A percentile compares a stretch with the other conserved stretches of the same genome.
Evolutionary conservation across 192 early-diverging fungal species (phyloP).

Genomic region (Coemansia sp.): DNA sequence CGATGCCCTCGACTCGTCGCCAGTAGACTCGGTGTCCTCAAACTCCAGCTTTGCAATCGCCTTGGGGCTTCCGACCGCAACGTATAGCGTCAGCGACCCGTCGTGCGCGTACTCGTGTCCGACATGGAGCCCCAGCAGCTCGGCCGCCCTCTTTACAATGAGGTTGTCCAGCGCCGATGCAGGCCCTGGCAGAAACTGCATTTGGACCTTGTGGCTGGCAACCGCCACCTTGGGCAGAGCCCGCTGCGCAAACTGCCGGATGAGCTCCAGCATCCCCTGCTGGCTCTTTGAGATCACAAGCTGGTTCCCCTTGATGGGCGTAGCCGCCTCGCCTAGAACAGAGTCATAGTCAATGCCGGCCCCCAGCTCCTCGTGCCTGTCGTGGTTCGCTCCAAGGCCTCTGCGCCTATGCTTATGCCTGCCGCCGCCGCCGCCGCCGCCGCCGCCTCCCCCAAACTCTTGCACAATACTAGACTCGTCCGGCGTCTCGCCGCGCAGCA

Average conservation of each 20-base stretch:
- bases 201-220: slow-evolving; percentile 40
- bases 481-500: slow-evolving; percentile 38
- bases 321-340: slow-evolving; percentile 40
- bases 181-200: slow-evolving; percentile 45
- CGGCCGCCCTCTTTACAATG: slow-evolving; percentile 38
- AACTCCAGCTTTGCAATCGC: slow-evolving; percentile 54
- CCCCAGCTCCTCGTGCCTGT: slow-evolving; percentile 14
- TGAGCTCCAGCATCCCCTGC: slow-evolving; percentile 35
- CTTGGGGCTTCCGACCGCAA: slow-evolving; percentile 40
- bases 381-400: not conserved
- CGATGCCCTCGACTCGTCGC: slow-evolving; percentile 17
- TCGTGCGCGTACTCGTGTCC: slow-evolving; percentile 52
- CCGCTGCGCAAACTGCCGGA: slow-evolving; percentile 47
- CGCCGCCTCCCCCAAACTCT: not conserved
- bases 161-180: slow-evolving; percentile 43
- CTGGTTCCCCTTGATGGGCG: slow-evolving; percentile 38
- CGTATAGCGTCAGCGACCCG: slow-evolving; percentile 46
- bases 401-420: not conserved
- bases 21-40: slow-evolving; percentile 35
- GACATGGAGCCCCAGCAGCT: slow-evolving; percentile 42
- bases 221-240: slow-evolving; percentile 43
- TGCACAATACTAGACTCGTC: slow-evolving; percentile 25
- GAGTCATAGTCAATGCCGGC: slow-evolving; percentile 21
- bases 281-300: slow-evolving; percentile 50
- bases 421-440: slow-evolving; percentile 13